Percentiles rank a stretch among this genome's conserved stretches.
Conservation (phyloP, 768 basidiomycete species). For the Chlorophyllum brunneum region DNA sequence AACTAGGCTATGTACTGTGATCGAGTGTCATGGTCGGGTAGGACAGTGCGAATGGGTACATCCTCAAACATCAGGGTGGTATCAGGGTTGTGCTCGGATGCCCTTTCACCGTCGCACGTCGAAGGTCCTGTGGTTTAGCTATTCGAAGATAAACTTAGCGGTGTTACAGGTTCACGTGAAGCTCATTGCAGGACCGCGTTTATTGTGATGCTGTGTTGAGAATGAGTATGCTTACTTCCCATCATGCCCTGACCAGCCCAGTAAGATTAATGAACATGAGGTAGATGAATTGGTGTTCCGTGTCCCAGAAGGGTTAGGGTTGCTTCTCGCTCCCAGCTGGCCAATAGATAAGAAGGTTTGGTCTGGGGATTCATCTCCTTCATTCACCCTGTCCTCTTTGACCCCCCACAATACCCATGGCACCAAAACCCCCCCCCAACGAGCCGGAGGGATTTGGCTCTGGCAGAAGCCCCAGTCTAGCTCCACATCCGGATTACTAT, state of each 20-base stretch:
- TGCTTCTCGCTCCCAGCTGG: neutral
- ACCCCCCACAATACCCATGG: neutral
- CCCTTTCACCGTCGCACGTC: too few relatives aligned
- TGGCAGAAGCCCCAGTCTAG: neutral
- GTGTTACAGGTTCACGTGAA: neutral
- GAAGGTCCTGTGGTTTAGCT: neutral
- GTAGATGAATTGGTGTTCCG: neutral
- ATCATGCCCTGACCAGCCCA: neutral
- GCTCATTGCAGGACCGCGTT: neutral
- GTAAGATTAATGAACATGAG: constrained; percentile 3
- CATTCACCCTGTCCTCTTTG: neutral
- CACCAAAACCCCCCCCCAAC: neutral
- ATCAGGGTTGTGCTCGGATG: too few relatives aligned
- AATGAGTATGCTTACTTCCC: neutral
- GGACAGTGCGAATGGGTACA: too few relatives aligned
- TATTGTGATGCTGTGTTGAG: neutral
- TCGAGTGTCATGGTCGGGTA: too few relatives aligned
- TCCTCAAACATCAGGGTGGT: too few relatives aligned
- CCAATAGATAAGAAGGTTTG: constrained; percentile 3
- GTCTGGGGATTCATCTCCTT: neutral
- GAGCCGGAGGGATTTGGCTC: neutral
- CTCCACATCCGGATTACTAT: neutral
- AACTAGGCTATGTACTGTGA: too few relatives aligned
- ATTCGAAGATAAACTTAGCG: neutral
- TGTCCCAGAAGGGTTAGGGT: neutral